Conservation (phyloP, 1,284 basidiomycete genomes). For the Boletus albobrunnescens region DNA sequence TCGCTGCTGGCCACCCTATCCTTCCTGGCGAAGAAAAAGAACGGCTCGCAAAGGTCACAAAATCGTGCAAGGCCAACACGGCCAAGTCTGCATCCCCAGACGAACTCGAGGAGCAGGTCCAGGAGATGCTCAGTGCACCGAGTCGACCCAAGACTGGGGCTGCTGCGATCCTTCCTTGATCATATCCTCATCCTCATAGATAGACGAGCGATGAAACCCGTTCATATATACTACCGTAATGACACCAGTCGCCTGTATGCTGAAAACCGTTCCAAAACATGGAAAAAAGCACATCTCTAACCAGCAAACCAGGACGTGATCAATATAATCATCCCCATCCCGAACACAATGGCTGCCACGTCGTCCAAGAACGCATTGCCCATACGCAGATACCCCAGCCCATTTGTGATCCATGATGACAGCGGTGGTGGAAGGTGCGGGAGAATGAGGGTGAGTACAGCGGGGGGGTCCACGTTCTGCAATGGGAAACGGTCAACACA, state of each 20-base stretch:
- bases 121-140: constrained; percentile 27
- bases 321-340: constrained; percentile 59
- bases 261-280: background rate
- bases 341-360: constrained; percentile 60
- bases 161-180: constrained; percentile 48
- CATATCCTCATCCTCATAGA: background rate
- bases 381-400: constrained; percentile 64
- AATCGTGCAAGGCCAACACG: constrained; percentile 4
- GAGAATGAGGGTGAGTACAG: constrained; percentile 54
- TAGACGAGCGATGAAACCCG: background rate
- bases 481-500: constrained; percentile 2
- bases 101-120: constrained; percentile 17
- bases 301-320: constrained; percentile 46
- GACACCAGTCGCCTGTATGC: constrained; percentile 1
- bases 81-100: constrained; percentile 5
- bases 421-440: constrained; percentile 63
- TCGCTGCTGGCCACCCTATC: constrained; percentile 44
- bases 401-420: constrained; percentile 56
- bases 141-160: constrained; percentile 42
- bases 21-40: constrained; percentile 39
- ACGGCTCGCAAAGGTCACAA: constrained; percentile 11
- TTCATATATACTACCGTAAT: constrained; percentile 2
- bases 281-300: constrained; percentile 11
- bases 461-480: constrained; percentile 60
- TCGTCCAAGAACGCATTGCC: constrained; percentile 63